These are phyloP conservation scores for Kuraishia capsulata DNA, from an alignment of 805 yeast species.

Conservation along the genomic window DNA sequence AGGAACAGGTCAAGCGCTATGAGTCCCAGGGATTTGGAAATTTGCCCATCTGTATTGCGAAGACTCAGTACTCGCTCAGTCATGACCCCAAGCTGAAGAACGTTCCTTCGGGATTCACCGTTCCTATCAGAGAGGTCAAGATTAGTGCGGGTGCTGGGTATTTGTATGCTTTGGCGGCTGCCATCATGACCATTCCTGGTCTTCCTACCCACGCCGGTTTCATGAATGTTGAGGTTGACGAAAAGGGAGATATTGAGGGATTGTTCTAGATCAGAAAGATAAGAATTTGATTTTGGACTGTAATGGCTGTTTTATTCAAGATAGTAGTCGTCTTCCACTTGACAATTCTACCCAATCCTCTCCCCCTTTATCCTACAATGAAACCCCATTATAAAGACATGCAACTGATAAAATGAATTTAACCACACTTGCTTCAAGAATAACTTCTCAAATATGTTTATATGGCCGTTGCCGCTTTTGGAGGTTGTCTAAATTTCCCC, in stretches of 20 bases:
- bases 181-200: slow-evolving; percentile 82
- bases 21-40: slow-evolving; percentile 69
- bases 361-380: too few species aligned
- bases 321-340: too few species aligned
- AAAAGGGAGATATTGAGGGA: slow-evolving; percentile 76
- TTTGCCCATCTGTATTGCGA: slow-evolving; percentile 77
- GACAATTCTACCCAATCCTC: too few species aligned
- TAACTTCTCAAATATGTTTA: too few species aligned
- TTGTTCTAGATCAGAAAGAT: slow-evolving; percentile 36
- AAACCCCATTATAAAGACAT: too few species aligned
- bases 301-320: too few species aligned
- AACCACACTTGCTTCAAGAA: too few species aligned
- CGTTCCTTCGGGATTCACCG: slow-evolving; percentile 70
- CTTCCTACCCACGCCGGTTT: slow-evolving; percentile 79
- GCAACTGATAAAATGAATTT: too few species aligned
- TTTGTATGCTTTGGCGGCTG: slow-evolving; percentile 78
- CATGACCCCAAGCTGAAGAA: slow-evolving; percentile 80
- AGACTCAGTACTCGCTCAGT: slow-evolving; percentile 77
- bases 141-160: slow-evolving; percentile 87
- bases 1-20: slow-evolving; percentile 57
- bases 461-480: too few species aligned
- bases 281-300: too few species aligned
- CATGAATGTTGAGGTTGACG: slow-evolving; percentile 79
- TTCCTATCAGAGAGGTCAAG: slow-evolving; percentile 76
- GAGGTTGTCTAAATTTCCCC: too few species aligned